Percentiles rank a stretch among this genome's conserved stretches.
These are phyloP conservation scores for Paspalum notatum DNA, from an alignment of 176 grass and related monocot genomes.

Conservation along the genomic window DNA sequence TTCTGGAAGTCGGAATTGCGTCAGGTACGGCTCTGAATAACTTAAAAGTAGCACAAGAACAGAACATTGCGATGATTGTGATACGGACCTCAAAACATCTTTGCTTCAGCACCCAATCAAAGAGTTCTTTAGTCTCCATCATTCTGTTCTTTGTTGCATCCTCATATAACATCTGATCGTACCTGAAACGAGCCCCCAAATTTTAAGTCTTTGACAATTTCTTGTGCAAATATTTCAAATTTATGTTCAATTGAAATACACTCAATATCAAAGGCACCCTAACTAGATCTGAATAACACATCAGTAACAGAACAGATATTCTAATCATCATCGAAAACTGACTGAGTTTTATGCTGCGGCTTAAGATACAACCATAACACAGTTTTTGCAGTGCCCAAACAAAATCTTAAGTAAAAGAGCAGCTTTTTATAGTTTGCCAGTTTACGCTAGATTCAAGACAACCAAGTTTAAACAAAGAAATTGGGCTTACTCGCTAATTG, in stretches of 20 bases:
- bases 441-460: not conserved
- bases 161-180: slow-evolving; percentile 93
- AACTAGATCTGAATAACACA: not conserved
- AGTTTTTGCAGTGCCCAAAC: slow-evolving; percentile 12
- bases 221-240: not conserved
- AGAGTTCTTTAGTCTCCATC: slow-evolving; percentile 97
- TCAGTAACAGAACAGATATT: slow-evolving; percentile 5
- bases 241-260: not conserved
- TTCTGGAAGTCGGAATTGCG: slow-evolving; percentile 58
- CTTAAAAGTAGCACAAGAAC: slow-evolving; percentile 5
- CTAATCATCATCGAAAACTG: not conserved
- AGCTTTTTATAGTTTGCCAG: slow-evolving; percentile 7
- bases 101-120: slow-evolving; percentile 95
- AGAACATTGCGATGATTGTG: not conserved
- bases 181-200: slow-evolving; percentile 44
- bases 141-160: slow-evolving; percentile 91
- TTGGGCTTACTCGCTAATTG: slow-evolving; percentile 89
- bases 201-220: not conserved
- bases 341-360: not conserved
- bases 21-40: slow-evolving; percentile 23
- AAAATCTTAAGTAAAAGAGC: slow-evolving; percentile 7
- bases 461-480: slow-evolving; percentile 19
- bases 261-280: not conserved
- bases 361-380: not conserved
- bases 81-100: slow-evolving; percentile 85